These are phyloP conservation scores for Candida railenensis DNA, from an alignment of 805 yeast genomes.

Conservation along the genomic window DNA sequence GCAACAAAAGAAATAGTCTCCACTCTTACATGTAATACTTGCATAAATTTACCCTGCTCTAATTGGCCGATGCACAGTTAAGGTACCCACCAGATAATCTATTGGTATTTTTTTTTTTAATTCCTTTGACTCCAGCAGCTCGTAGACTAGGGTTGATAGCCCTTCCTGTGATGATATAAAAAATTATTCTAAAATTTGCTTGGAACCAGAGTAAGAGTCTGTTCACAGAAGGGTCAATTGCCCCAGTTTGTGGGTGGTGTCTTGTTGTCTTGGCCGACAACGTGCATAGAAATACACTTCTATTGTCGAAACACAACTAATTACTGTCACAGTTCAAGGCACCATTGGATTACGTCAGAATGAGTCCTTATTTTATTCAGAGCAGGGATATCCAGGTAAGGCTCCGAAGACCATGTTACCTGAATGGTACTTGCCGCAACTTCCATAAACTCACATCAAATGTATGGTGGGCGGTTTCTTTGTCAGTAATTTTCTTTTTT, in stretches of 20 bases:
- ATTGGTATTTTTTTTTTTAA: no score
- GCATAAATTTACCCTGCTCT: background rate
- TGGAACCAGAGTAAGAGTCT: background rate
- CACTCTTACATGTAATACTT: background rate
- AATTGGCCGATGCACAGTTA: background rate
- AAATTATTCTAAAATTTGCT: background rate
- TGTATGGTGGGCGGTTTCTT: background rate
- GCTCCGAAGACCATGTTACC: background rate
- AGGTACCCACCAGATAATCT: background rate
- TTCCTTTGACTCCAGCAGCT: background rate
- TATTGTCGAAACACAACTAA: background rate
- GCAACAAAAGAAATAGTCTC: background rate
- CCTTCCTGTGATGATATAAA: background rate
- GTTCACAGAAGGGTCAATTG: background rate
- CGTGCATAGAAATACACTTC: background rate
- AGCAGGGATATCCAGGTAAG: no score
- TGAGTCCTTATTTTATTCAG: no score
- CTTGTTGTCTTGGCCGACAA: constrained; percentile 1
- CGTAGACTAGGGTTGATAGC: background rate
- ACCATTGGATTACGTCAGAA: no score
- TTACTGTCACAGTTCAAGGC: no score
- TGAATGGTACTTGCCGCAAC: background rate
- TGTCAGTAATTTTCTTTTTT: background rate
- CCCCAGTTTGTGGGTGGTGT: background rate
- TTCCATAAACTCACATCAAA: background rate